Percentiles rank a stretch among this genome's conserved stretches.
Conservation (phyloP, 225 moss, liverwort and hornwort genomes). For the Pseudoscleropodium purum region DNA sequence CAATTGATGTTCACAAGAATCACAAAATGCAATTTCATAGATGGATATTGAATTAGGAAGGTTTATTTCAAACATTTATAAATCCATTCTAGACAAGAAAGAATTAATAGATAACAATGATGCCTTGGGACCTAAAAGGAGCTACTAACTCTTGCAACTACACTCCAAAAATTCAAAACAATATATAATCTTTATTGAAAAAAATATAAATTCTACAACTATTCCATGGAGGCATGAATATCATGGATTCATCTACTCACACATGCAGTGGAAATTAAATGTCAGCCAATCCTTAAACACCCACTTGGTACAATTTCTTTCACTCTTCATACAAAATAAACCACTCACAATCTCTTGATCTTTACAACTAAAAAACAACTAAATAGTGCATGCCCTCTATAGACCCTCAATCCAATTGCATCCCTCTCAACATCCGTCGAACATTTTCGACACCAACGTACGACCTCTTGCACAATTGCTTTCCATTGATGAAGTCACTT, state of each 20-base stretch:
- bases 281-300: rapidly evolving
- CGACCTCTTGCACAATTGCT: not conserved
- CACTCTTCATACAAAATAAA: not conserved
- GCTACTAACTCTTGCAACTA: rapidly evolving
- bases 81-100: rapidly evolving
- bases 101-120: rapidly evolving
- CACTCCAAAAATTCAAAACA: not conserved
- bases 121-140: not conserved
- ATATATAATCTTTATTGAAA: not conserved
- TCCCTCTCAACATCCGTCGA: rapidly evolving
- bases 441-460: not conserved
- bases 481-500: not conserved
- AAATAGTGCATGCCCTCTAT: too few relatives aligned
- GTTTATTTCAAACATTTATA: rapidly evolving
- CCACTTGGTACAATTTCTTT: not conserved
- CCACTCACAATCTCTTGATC: too few relatives aligned
- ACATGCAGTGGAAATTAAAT: not conserved
- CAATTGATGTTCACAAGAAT: rapidly evolving
- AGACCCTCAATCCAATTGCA: rapidly evolving
- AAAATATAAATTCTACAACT: too few relatives aligned
- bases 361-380: not conserved
- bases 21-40: not conserved
- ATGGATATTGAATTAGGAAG: not conserved
- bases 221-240: rapidly evolving
- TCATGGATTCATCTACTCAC: not conserved